Evolutionary conservation across 1,139 yeast genomes (phyloP).

Genomic region (Pneumocystis canis): DNA sequence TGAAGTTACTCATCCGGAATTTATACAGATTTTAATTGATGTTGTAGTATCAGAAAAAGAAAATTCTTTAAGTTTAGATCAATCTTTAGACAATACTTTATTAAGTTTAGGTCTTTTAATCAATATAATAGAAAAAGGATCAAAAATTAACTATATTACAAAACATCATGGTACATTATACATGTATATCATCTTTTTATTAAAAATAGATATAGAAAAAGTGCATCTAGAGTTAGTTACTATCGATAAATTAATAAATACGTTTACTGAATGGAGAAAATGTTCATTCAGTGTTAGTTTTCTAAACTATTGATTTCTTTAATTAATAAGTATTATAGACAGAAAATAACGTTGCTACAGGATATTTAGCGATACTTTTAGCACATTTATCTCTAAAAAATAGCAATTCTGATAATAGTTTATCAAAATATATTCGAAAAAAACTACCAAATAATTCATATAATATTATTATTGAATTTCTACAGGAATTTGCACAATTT

Average conservation of each 20-base stretch:
- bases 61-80: background rate
- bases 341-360: background rate
- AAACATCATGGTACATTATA: background rate
- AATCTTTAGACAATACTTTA: background rate
- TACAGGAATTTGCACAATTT: background rate
- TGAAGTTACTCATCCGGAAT: background rate
- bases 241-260: background rate
- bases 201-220: background rate
- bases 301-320: background rate
- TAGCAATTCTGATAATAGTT: background rate
- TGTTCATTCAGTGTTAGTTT: background rate
- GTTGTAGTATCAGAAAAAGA: background rate
- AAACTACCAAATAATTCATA: background rate
- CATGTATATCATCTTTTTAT: background rate
- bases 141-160: background rate
- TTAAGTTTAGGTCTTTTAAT: background rate
- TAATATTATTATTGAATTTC: background rate
- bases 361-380: background rate
- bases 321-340: background rate
- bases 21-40: background rate
- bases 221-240: background rate
- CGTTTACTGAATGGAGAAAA: background rate
- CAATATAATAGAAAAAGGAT: background rate
- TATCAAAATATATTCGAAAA: background rate
- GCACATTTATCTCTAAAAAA: background rate